Percentiles rank a stretch among this genome's conserved stretches.
Evolutionary conservation across 2,329 filamentous ascomycete species (phyloP).

Genomic region (Curvularia verruculosa): DNA sequence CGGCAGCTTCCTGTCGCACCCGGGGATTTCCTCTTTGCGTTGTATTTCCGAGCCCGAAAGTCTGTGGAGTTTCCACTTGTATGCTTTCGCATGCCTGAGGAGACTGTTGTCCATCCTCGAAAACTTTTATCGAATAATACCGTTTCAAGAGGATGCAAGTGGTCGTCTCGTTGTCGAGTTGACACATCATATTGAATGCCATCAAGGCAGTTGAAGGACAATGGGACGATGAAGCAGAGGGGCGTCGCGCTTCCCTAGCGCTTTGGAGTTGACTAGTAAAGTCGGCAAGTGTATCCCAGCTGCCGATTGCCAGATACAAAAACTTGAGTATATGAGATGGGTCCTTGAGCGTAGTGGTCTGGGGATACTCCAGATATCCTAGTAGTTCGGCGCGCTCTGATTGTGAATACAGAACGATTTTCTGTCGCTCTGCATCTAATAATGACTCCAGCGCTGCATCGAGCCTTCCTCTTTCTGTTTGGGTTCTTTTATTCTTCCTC

Average conservation of each 20-base stretch:
- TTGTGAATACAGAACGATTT: not conserved
- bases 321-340: not conserved
- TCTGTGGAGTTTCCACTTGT: not conserved
- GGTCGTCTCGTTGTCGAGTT: not conserved
- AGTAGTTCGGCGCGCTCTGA: not conserved
- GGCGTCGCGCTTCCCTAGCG: not conserved
- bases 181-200: conserved; percentile 7
- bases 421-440: not conserved
- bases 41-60: not conserved
- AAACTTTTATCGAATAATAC: not conserved
- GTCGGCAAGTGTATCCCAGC: conserved; percentile 8
- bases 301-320: conserved; percentile 11
- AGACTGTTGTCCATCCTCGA: not conserved
- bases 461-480: not conserved
- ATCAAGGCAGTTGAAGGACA: not conserved
- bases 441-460: not conserved
- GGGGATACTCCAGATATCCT: not conserved
- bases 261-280: conserved; percentile 4
- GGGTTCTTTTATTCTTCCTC: not conserved
- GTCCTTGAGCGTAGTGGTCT: not conserved
- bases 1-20: not conserved
- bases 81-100: not conserved
- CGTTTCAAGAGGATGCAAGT: conserved; percentile 4
- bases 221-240: not conserved
- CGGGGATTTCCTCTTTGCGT: not conserved